Percentiles rank a stretch among this genome's conserved stretches.
These are phyloP conservation scores for Fonsecaea pedrosoi DNA, from an alignment of 2,329 filamentous ascomycete genomes.

Conservation along the genomic window DNA sequence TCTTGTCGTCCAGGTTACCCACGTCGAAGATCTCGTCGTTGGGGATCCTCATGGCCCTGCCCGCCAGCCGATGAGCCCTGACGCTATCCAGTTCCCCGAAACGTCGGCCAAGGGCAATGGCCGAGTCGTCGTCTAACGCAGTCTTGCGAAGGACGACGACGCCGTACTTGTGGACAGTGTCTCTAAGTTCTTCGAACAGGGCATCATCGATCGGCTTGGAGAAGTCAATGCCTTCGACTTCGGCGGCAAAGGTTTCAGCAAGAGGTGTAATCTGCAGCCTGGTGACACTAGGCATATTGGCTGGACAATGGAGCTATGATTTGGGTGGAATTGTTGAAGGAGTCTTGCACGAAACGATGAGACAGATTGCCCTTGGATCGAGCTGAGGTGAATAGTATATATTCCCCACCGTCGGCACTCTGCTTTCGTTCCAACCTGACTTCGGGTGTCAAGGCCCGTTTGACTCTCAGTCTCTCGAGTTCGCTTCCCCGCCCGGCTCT, in stretches of 20 bases:
- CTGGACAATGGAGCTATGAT: background rate
- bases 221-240: constrained; percentile 18
- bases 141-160: constrained; percentile 7
- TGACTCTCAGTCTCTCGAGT: background rate
- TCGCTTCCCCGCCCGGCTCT: background rate
- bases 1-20: constrained; percentile 13
- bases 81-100: constrained; percentile 12
- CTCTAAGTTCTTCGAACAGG: background rate
- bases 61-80: constrained; percentile 3
- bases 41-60: background rate
- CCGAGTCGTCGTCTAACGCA: constrained; percentile 1
- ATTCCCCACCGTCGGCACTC: background rate
- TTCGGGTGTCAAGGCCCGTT: background rate
- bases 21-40: constrained; percentile 24
- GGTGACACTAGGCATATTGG: constrained; percentile 14
- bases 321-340: background rate
- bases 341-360: background rate
- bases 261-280: constrained; percentile 16
- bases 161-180: constrained; percentile 1
- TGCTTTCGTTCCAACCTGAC: background rate
- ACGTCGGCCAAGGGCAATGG: constrained; percentile 11
- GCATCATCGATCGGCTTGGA: constrained; percentile 5
- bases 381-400: background rate
- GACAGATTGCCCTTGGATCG: background rate
- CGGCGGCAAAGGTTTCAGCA: background rate